Base-by-base conservation (phyloP, 2,329 filamentous ascomycete species). In the Nannizziopsis barbatae region DNA sequence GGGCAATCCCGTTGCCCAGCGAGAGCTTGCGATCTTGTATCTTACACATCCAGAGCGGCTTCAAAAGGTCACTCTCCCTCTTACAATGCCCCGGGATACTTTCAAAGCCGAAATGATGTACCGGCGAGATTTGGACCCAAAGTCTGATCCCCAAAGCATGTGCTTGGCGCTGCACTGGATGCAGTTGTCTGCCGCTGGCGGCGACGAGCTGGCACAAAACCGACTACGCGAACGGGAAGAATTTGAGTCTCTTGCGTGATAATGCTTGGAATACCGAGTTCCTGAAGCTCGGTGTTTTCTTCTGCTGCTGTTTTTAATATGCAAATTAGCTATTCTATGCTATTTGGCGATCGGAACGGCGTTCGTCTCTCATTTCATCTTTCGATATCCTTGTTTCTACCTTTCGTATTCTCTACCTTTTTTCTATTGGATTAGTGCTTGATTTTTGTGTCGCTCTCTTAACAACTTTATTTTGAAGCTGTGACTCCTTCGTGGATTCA, bases 81-180 rank as follows among this genome's bases (percentile, higher is more conserved):
- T 96, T 45, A 86, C 85, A 12, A 84, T 84, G 60, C 85, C 88
- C 0, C 76, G 83, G 18, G 88, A 95, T 59, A 88, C 93, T 0
- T 96, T 96, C 71, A 92, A 90, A 67, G 83, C 84, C 57, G 79
- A 87, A 49, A 80, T 92, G 57, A 86, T 93, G 75, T 85, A 77
- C 61, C 69, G 72, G 53, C 73, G 72, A 54, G 76, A 76, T 36
- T 71, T 76, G 46, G 78, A 83, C 58, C 72, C 75, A 12, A 74
- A 86, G 56, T 88, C 82, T 51, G 87, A 95, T 63, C 86, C 86
- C 1, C 83, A 83, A 47, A 80, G 88, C 37, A 92, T 96, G 85
- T 95, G 89, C 59, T 79, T 95, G 50, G 90, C 90, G 8, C 81
- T 93, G 66, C 90, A 96, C 71, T 96, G 90, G 89, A 95, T 96